phyloP scores from a whole-genome alignment of 2,329 filamentous ascomycete species.

The Fonsecaea monophora region DNA sequence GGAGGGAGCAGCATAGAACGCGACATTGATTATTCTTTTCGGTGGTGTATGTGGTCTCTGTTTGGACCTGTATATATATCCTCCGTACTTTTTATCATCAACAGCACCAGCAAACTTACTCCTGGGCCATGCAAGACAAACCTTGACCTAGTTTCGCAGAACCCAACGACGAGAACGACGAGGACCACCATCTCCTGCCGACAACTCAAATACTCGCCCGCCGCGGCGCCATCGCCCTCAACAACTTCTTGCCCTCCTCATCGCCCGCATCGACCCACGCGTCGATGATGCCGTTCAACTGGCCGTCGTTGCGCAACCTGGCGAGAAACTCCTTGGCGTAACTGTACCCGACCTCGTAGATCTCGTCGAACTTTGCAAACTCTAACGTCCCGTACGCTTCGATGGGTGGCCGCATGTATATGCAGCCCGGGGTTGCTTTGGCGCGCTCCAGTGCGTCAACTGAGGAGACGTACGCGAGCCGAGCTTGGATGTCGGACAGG shows the following conservation, averaged over 20 bases:
- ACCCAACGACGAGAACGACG: too few species aligned
- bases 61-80: too few species aligned
- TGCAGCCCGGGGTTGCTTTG: conserved; percentile 86
- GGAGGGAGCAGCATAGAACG: too few species aligned
- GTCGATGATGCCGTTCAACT: conserved; percentile 64
- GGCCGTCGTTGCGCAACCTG: conserved; percentile 77
- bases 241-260: conserved; percentile 77
- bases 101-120: too few species aligned
- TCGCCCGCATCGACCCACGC: conserved; percentile 61
- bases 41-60: too few species aligned
- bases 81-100: too few species aligned
- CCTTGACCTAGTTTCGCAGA: too few species aligned
- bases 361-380: conserved; percentile 97
- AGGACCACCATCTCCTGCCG: too few species aligned
- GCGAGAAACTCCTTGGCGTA: conserved; percentile 83
- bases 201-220: conserved; percentile 72
- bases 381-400: conserved; percentile 93
- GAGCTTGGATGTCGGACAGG: conserved; percentile 91
- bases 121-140: too few species aligned
- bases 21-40: too few species aligned
- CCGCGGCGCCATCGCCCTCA: conserved; percentile 79
- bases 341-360: conserved; percentile 85
- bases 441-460: conserved; percentile 93
- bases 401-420: conserved; percentile 96
- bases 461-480: conserved; percentile 91